Conservation (phyloP, 1,139 yeast genomes). For the Kodamaea plutei region DNA sequence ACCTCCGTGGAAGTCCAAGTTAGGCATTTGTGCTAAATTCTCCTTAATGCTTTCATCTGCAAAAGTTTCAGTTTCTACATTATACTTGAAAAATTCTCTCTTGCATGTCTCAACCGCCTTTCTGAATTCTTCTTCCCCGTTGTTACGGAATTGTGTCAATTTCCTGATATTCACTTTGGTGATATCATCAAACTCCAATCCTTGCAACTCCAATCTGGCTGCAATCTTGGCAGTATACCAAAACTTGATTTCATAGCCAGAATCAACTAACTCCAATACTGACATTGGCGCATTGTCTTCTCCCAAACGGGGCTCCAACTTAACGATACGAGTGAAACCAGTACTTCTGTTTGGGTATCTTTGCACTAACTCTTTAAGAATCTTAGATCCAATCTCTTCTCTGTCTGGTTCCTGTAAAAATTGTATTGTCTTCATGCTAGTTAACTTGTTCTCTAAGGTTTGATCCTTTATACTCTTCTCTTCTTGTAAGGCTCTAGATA, state of each 20-base stretch:
- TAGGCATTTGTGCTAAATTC: constrained; percentile 34
- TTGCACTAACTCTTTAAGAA: constrained; percentile 58
- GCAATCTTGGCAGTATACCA: constrained; percentile 78
- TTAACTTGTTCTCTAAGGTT: constrained; percentile 19
- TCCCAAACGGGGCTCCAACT: constrained; percentile 74
- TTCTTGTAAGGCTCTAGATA: constrained; percentile 27
- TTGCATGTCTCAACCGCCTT: constrained; percentile 66
- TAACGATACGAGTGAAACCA: constrained; percentile 84
- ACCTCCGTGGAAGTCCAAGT: constrained; percentile 27
- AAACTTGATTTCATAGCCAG: constrained; percentile 65
- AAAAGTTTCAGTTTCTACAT: constrained; percentile 23
- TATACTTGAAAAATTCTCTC: constrained; percentile 22
- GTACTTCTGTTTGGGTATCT: constrained; percentile 63
- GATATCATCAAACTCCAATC: constrained; percentile 54
- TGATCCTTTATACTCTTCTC: constrained; percentile 14
- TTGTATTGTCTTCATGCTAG: constrained; percentile 24
- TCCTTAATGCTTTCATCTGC: constrained; percentile 21
- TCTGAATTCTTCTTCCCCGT: constrained; percentile 53
- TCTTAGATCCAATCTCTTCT: constrained; percentile 46
- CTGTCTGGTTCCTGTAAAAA: constrained; percentile 42
- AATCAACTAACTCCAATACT: constrained; percentile 80
- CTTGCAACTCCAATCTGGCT: constrained; percentile 72
- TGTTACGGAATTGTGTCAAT: constrained; percentile 40
- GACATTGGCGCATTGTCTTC: constrained; percentile 94
- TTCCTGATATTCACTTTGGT: constrained; percentile 57